These are phyloP conservation scores for Eragrostis curvula DNA, from an alignment of 176 grass and related monocot genomes.

Conservation along the genomic window DNA sequence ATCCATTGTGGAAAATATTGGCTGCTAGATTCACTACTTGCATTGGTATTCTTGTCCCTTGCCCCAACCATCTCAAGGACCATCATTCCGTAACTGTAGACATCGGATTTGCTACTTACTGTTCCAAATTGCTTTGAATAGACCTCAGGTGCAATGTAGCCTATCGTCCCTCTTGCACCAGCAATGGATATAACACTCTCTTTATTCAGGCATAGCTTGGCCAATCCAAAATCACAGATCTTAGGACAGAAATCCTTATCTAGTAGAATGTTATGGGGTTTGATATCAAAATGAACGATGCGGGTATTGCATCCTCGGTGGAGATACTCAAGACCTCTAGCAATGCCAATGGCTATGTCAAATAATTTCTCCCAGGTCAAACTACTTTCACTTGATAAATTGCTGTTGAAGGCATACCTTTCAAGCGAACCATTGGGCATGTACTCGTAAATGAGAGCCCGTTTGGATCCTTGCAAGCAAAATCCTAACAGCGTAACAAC, in stretches of 20 bases:
- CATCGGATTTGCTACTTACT: constrained; percentile 56
- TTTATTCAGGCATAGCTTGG: constrained; percentile 23
- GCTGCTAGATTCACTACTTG: neutral
- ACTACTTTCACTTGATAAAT: neutral
- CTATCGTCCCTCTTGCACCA: constrained; percentile 46
- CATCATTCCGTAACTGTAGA: constrained; percentile 72
- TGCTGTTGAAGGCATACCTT: constrained; percentile 11
- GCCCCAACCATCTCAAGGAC: constrained; percentile 61
- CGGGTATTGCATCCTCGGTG: constrained; percentile 45
- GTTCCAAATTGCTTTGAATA: constrained; percentile 42
- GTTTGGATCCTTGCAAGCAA: constrained; percentile 52
- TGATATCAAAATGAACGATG: constrained; percentile 45
- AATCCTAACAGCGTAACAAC: constrained; percentile 54
- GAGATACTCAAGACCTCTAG: constrained; percentile 48
- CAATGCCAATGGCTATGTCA: constrained; percentile 43
- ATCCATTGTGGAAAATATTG: constrained; percentile 53
- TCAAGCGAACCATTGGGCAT: constrained; percentile 55
- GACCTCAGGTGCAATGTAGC: constrained; percentile 39
- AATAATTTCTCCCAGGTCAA: constrained; percentile 38
- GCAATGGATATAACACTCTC: constrained; percentile 28
- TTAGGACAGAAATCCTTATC: constrained; percentile 30
- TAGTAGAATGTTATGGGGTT: constrained; percentile 36
- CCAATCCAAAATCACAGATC: constrained; percentile 32
- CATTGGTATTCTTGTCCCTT: neutral
- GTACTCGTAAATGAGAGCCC: constrained; percentile 59